A percentile compares a stretch with the other conserved stretches of the same genome.
Evolutionary conservation across 2,329 filamentous ascomycete genomes (phyloP).

Genomic region (Ophiocordyceps australis): DNA sequence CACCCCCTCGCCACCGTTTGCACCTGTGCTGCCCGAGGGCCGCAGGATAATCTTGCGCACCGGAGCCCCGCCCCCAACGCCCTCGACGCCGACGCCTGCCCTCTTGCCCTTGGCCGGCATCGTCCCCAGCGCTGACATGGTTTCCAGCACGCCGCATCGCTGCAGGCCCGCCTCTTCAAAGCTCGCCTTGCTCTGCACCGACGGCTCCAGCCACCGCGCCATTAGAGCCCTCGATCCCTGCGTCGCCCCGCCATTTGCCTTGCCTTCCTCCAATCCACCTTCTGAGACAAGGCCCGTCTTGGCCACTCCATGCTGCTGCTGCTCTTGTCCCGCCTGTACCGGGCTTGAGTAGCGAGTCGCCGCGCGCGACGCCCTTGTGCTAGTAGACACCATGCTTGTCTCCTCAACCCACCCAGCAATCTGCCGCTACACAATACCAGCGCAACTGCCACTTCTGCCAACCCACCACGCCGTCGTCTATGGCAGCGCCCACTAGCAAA

Average conservation of each 20-base stretch:
- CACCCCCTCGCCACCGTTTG: constrained; percentile 7
- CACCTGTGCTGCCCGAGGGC: constrained; percentile 16
- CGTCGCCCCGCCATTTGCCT: constrained; percentile 4
- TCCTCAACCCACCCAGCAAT: too few relatives aligned
- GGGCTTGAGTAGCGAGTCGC: constrained; percentile 35
- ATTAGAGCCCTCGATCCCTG: constrained; percentile 28
- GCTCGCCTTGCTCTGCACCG: constrained; percentile 44
- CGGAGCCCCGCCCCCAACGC: too few relatives aligned
- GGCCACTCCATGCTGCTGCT: too few relatives aligned
- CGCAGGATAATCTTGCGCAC: constrained; percentile 28
- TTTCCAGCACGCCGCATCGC: constrained; percentile 58
- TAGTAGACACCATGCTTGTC: constrained; percentile 24
- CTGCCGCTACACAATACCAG: too few relatives aligned
- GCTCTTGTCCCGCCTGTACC: constrained; percentile 11
- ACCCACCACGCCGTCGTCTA: too few relatives aligned
- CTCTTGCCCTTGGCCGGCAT: constrained; percentile 39
- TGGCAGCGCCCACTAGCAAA: too few relatives aligned
- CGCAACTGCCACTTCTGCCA: too few relatives aligned
- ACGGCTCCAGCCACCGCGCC: constrained; percentile 39
- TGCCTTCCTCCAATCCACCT: too few relatives aligned
- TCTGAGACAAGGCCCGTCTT: too few relatives aligned
- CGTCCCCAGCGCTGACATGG: constrained; percentile 67
- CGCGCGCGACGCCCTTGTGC: constrained; percentile 29
- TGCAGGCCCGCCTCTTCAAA: constrained; percentile 64
- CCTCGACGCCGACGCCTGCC: constrained; percentile 9